phyloP scores from a whole-genome alignment of 306 rosid genomes.

The Inga oerstediana region DNA sequence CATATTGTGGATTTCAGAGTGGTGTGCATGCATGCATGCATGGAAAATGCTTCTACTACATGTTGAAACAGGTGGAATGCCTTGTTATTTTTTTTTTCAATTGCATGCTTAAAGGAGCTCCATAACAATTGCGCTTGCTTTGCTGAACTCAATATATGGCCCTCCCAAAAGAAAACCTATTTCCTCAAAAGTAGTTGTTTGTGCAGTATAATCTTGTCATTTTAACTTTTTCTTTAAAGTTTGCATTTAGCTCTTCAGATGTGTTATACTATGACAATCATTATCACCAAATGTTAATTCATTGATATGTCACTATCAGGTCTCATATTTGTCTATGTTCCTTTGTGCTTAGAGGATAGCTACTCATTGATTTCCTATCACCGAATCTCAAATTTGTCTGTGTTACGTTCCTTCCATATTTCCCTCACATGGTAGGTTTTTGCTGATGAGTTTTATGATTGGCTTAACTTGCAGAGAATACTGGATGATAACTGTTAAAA shows the following conservation, averaged over 20 bases:
- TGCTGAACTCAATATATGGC: neutral
- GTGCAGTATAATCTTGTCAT: neutral
- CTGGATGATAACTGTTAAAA: conserved; percentile 12
- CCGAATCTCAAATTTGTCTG: neutral
- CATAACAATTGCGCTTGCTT: conserved; percentile 8
- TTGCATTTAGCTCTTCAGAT: neutral
- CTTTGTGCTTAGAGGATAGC: neutral
- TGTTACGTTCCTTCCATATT: neutral
- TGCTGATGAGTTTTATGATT: neutral
- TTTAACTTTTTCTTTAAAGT: neutral
- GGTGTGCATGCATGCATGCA: neutral
- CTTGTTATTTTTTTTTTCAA: neutral
- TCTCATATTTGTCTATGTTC: neutral
- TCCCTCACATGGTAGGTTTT: neutral
- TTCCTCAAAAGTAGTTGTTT: neutral
- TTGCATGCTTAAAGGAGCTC: neutral
- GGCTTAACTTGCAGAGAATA: neutral
- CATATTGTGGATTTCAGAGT: neutral
- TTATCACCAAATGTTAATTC: conserved; percentile 4
- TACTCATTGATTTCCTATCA: conserved; percentile 18
- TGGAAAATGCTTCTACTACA: neutral
- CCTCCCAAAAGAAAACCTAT: neutral
- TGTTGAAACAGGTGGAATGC: neutral
- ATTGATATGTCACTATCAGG: neutral
- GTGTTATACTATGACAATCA: neutral